These are phyloP conservation scores for Plasmopara muralis DNA, from an alignment of 352 stramenopile genomes.

Conservation along the genomic window DNA sequence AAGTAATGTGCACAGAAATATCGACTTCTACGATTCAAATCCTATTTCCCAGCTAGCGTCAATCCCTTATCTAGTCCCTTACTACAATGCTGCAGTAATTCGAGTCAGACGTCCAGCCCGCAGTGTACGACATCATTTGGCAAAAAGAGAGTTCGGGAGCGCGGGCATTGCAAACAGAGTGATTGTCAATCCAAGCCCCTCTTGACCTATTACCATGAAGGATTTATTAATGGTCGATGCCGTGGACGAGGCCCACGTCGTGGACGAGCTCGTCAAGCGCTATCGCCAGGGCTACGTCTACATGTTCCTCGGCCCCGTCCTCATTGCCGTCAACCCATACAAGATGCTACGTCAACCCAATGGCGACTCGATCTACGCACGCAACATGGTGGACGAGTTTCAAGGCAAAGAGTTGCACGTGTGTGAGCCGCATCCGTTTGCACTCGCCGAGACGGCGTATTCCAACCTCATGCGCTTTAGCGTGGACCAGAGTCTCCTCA, in stretches of 20 bases:
- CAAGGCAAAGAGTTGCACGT: constrained; percentile 76
- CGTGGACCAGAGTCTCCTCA: constrained; percentile 80
- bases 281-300: constrained; percentile 84
- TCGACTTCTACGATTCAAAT: not conserved
- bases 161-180: constrained; percentile 7
- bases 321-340: constrained; percentile 89
- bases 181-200: constrained; percentile 12
- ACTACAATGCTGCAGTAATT: not conserved
- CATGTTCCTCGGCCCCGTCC: constrained; percentile 87
- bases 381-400: constrained; percentile 71
- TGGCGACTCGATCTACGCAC: constrained; percentile 71
- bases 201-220: constrained; percentile 25
- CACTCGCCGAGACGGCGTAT: constrained; percentile 83
- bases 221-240: constrained; percentile 77
- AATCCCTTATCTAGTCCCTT: too few species aligned
- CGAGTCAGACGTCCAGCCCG: constrained; percentile 17
- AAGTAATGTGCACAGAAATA: not conserved
- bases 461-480: constrained; percentile 85
- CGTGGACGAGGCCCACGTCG: constrained; percentile 69
- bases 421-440: constrained; percentile 79
- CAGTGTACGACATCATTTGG: constrained; percentile 22
- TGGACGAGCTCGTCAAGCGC: constrained; percentile 68
- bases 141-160: constrained; percentile 22
- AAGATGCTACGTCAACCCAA: constrained; percentile 66
- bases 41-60: not conserved